Evolutionary conservation across 148 eudicot species (phyloP).

Genomic region (Hydrangea macrophylla): DNA sequence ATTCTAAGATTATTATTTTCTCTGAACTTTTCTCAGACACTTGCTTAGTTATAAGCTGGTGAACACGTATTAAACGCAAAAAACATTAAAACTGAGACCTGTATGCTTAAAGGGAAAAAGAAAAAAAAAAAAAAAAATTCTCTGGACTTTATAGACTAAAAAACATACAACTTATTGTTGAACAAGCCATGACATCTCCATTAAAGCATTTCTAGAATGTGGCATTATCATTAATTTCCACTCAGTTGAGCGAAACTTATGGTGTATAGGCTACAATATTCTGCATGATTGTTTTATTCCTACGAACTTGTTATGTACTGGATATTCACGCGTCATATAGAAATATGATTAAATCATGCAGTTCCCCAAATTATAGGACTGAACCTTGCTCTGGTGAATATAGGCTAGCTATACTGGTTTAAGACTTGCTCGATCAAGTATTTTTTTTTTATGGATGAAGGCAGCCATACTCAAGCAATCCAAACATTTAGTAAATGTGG

Average conservation of each 20-base stretch:
- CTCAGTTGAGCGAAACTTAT: background rate
- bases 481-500: slow-evolving; percentile 17
- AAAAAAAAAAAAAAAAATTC: background rate
- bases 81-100: no score
- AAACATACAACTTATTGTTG: background rate
- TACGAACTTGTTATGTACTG: background rate
- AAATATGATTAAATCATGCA: no score
- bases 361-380: background rate
- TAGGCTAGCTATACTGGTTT: background rate
- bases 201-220: background rate
- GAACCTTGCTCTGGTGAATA: background rate
- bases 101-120: background rate
- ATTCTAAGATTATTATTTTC: background rate
- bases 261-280: background rate
- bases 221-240: background rate
- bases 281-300: background rate
- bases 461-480: slow-evolving; percentile 5
- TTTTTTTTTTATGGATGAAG: slow-evolving; percentile 16
- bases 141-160: background rate
- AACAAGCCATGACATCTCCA: background rate
- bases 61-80: background rate
- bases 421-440: background rate
- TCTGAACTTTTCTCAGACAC: background rate
- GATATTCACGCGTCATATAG: background rate
- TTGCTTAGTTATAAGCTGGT: background rate